A percentile compares a stretch with the other conserved stretches of the same genome.
phyloP scores from a whole-genome alignment of 139 green algal genomes.

The Nannochloris sp. region DNA sequence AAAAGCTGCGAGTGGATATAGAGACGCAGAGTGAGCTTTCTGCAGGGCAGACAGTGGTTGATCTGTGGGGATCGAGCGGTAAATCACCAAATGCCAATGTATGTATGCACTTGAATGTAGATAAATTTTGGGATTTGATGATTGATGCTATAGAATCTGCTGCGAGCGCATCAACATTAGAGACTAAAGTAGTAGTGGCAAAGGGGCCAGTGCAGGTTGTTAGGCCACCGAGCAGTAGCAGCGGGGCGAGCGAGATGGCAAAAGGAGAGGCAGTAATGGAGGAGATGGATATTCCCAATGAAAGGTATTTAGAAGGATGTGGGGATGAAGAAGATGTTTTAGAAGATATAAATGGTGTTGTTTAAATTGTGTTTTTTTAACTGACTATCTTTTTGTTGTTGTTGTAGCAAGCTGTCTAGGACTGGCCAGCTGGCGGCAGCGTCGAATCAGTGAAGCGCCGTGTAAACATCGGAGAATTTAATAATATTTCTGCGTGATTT shows the following conservation, averaged over 20 bases:
- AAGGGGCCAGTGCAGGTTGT: background rate
- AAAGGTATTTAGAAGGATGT: too few relatives aligned
- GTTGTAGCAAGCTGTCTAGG: too few relatives aligned
- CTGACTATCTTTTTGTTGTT: too few relatives aligned
- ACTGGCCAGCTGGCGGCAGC: too few relatives aligned
- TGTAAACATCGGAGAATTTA: too few relatives aligned
- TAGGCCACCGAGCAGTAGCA: background rate
- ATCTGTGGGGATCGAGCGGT: conserved; percentile 58
- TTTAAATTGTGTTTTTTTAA: background rate
- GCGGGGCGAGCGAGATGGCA: background rate
- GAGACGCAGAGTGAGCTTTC: conserved; percentile 60
- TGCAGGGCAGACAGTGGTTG: conserved; percentile 77
- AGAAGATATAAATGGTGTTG: background rate
- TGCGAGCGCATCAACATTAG: conserved; percentile 16
- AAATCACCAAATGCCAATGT: conserved; percentile 58
- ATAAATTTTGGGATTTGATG: conserved; percentile 41
- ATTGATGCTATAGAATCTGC: conserved; percentile 26
- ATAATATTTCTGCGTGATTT: too few relatives aligned
- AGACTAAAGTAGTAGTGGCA: background rate
- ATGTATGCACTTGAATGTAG: conserved; percentile 36
- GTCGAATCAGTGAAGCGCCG: too few relatives aligned
- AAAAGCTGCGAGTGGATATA: conserved; percentile 68
- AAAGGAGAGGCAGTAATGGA: too few relatives aligned
- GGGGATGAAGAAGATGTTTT: background rate
- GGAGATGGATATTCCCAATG: too few relatives aligned